phyloP scores from a whole-genome alignment of 495 filamentous ascomycete genomes.

The Neurospora africana region DNA sequence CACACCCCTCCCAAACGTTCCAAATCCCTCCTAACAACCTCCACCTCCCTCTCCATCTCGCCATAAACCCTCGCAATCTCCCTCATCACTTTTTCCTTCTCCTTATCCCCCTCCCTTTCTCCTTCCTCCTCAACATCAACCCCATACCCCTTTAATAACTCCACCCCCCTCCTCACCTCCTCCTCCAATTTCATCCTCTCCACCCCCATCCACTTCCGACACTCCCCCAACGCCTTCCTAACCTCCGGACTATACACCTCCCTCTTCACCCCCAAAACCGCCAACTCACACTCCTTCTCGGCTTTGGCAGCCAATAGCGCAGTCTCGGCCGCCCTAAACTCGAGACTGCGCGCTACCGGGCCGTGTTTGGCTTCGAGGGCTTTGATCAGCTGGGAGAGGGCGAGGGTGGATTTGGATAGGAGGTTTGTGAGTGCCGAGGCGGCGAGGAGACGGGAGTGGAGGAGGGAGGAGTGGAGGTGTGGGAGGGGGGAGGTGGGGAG shows the following conservation, averaged over 20 bases:
- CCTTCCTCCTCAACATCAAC: conserved; percentile 21
- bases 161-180: conserved; percentile 16
- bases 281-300: conserved; percentile 21
- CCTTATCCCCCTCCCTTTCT: conserved; percentile 7
- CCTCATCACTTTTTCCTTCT: conserved; percentile 36
- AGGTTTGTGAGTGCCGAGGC: conserved; percentile 17
- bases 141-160: neutral
- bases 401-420: conserved; percentile 18
- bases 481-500: too few species aligned
- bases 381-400: conserved; percentile 25
- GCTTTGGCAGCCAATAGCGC: conserved; percentile 44
- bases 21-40: conserved; percentile 47
- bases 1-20: conserved; percentile 34
- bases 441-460: conserved; percentile 3
- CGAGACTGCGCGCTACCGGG: conserved; percentile 49
- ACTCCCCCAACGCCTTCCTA: conserved; percentile 36
- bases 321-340: conserved; percentile 45
- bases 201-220: conserved; percentile 11
- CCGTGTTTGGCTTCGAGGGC: conserved; percentile 51
- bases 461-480: too few species aligned
- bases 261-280: conserved; percentile 12
- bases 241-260: conserved; percentile 4
- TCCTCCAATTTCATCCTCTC: conserved; percentile 25
- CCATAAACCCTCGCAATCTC: conserved; percentile 47
- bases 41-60: conserved; percentile 41